These are phyloP conservation scores for Tricholoma sp. DNA, from an alignment of 768 basidiomycete species.

Conservation along the genomic window DNA sequence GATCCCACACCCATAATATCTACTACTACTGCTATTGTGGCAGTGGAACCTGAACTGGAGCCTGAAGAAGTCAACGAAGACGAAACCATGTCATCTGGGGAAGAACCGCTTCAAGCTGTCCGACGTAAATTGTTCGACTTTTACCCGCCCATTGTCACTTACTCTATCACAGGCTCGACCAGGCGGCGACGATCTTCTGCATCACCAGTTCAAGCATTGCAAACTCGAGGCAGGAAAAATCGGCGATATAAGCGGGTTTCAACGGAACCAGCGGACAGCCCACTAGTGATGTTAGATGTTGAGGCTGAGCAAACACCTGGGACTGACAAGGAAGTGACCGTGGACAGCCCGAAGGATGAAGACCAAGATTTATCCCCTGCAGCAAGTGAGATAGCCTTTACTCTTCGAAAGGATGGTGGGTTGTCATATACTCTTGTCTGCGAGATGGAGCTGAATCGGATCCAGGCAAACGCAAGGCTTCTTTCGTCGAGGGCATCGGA, in stretches of 20 bases:
- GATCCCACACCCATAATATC: background rate
- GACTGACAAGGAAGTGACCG: slow-evolving; percentile 6
- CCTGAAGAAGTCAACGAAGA: slow-evolving; percentile 12
- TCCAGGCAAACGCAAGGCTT: slow-evolving; percentile 64
- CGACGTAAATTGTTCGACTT: slow-evolving; percentile 25
- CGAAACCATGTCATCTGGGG: slow-evolving; percentile 22
- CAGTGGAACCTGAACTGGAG: slow-evolving; percentile 10
- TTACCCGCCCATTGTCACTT: background rate
- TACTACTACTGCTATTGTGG: background rate
- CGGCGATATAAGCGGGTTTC: slow-evolving; percentile 24
- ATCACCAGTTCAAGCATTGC: slow-evolving; percentile 23
- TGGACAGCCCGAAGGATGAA: slow-evolving; percentile 11
- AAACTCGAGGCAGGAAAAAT: slow-evolving; percentile 21
- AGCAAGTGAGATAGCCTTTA: slow-evolving; percentile 12
- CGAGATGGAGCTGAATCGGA: background rate
- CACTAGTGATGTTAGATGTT: background rate
- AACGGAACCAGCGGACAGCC: slow-evolving; percentile 11
- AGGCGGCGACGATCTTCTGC: slow-evolving; percentile 35
- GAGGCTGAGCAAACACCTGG: slow-evolving; percentile 4
- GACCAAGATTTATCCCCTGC: slow-evolving; percentile 25
- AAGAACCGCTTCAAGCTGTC: slow-evolving; percentile 28
- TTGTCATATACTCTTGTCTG: background rate
- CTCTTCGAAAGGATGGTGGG: slow-evolving; percentile 27
- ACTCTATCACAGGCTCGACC: slow-evolving; percentile 29
- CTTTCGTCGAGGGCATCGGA: slow-evolving; percentile 43